Evolutionary conservation across 1,139 yeast species (phyloP), one percentile per base, ranked within the genome.

Genomic region (Schizosaccharomyces versatilis): DNA sequence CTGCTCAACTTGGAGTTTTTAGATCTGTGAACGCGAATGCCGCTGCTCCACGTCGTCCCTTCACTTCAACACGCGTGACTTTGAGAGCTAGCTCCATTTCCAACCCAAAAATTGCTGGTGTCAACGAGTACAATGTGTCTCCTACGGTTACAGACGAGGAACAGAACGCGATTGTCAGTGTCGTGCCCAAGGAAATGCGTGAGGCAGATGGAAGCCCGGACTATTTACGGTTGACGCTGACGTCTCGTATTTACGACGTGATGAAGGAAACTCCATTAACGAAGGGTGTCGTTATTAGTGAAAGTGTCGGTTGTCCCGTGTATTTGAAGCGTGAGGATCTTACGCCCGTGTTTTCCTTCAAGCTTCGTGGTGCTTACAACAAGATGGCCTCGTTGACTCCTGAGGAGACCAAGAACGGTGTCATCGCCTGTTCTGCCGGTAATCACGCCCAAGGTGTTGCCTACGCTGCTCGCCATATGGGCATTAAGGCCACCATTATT

Each of bases 401-500:
- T 36, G 75, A 78, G 51, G 74, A 79, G 47, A 80, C 83, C 54
- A 69, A 83, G 61, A 77, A 81, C 58, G 99, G 99, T 60, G 96
- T 90, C 55, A 82, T 93, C 66, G 96, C 98, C 0, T 90, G 97
- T 64, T 85, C 96, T 19, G 99, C 98, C 1, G 99, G 99, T 44
- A 90, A 90, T 67, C 99, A 90, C 64, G 99, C 99, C 1, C 99
- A 93, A 67, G 99, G 99, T 59, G 97, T 93, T 7, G 98, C 98
- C 0, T 90, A 71, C 65, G 83, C 95, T 14, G 95, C 97, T 2
- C 78, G 77, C 60, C 78, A 80, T 60, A 71, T 90, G 63, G 81
- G 81, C 41, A 86, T 90, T 56, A 93, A 95, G 6, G 88, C 97
- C 1, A 90, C 96, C 6, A 90, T 90, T 57, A 97, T 90, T 54